Evolutionary conservation across 805 yeast genomes (phyloP).

Genomic region (Starmerella floricola): DNA sequence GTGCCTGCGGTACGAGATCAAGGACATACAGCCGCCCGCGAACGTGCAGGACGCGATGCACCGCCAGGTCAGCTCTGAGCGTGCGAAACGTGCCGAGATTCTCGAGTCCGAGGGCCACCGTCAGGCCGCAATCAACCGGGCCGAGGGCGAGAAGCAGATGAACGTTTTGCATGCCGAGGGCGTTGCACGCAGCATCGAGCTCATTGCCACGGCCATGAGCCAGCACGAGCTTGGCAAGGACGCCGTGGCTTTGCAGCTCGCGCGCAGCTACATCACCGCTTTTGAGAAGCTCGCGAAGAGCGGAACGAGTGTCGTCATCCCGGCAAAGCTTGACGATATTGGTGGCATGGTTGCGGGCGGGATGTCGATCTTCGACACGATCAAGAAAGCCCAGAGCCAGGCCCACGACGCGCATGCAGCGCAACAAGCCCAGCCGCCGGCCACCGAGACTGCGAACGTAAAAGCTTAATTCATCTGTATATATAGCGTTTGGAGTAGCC

Average conservation of each 20-base stretch:
- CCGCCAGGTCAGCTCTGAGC: constrained; percentile 75
- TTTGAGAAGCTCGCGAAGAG: constrained; percentile 76
- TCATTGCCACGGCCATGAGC: constrained; percentile 54
- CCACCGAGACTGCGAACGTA: too few relatives aligned
- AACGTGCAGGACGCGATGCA: constrained; percentile 86
- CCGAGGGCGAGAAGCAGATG: constrained; percentile 68
- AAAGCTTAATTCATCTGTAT: background rate
- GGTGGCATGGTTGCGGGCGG: constrained; percentile 68
- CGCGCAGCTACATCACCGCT: constrained; percentile 72
- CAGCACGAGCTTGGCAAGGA: constrained; percentile 59
- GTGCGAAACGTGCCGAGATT: constrained; percentile 78
- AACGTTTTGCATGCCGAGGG: constrained; percentile 72
- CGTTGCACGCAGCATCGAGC: constrained; percentile 55
- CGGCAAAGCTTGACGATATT: constrained; percentile 62
- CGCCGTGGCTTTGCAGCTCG: constrained; percentile 68
- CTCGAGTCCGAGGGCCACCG: constrained; percentile 76
- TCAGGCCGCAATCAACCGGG: constrained; percentile 66
- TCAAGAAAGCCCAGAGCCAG: constrained; percentile 24
- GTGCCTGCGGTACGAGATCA: constrained; percentile 73
- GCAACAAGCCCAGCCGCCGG: background rate
- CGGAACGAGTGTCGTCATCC: constrained; percentile 63
- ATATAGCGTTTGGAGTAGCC: too few relatives aligned
- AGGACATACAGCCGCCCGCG: constrained; percentile 78
- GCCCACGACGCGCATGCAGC: background rate
- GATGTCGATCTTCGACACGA: constrained; percentile 52